Evolutionary conservation across 257 asterid genomes (phyloP).

Genomic region (Lycium ferocissimum): DNA sequence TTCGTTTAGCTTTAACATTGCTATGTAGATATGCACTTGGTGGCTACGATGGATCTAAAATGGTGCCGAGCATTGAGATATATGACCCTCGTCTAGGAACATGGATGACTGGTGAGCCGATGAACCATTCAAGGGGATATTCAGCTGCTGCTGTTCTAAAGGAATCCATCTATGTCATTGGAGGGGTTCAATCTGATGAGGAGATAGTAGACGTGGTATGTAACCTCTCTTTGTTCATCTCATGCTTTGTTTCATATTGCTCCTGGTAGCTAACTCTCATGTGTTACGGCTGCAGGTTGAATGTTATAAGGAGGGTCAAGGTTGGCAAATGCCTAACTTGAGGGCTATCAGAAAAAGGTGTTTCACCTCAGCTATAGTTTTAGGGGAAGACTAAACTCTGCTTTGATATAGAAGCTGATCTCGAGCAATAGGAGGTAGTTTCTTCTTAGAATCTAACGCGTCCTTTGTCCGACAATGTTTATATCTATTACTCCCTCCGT

Average conservation of each 20-base stretch:
- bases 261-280: background rate
- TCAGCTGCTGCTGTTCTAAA: conserved; percentile 59
- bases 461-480: conserved; percentile 1
- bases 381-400: conserved; percentile 41
- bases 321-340: conserved; percentile 63
- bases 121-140: conserved; percentile 71
- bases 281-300: conserved; percentile 63
- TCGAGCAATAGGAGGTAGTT: background rate
- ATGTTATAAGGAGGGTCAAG: conserved; percentile 72
- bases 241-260: conserved; percentile 4
- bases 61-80: conserved; percentile 67
- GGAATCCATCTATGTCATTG: conserved; percentile 67
- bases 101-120: conserved; percentile 66
- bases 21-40: conserved; percentile 73
- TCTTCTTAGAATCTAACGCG: background rate
- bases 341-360: conserved; percentile 64
- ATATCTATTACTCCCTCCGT: too few species aligned
- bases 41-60: conserved; percentile 65
- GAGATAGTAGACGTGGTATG: conserved; percentile 58
- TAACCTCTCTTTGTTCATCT: background rate
- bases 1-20: conserved; percentile 1
- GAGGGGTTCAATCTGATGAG: conserved; percentile 56
- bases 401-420: conserved; percentile 12
- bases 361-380: conserved; percentile 70
- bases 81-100: conserved; percentile 72